phyloP scores from a whole-genome alignment of 495 filamentous ascomycete species.

The Neurospora sp. region DNA sequence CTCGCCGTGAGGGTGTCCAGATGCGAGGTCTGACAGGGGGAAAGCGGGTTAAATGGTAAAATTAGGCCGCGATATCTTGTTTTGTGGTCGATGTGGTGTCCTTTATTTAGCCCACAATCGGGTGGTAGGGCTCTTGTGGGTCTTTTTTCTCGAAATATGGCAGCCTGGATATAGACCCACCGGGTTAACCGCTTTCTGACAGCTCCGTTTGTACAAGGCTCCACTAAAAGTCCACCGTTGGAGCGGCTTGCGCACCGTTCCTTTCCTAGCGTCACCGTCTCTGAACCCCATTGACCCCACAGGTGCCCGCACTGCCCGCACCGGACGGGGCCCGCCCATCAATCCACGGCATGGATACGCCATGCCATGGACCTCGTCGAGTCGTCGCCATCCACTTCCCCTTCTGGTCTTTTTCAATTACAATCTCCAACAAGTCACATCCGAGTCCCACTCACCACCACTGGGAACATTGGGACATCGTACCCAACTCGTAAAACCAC shows the following conservation, averaged over 20 bases:
- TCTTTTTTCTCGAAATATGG: neutral
- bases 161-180: neutral
- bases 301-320: neutral
- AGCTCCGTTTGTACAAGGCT: neutral
- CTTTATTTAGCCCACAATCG: neutral
- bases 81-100: neutral
- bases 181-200: neutral
- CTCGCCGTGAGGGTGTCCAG: neutral
- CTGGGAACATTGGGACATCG: neutral
- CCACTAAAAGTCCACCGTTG: neutral
- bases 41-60: neutral
- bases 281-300: neutral
- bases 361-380: neutral
- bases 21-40: neutral
- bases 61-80: neutral
- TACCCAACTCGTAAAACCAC: neutral
- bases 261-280: neutral
- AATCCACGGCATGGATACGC: neutral
- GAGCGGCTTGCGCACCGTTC: neutral
- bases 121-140: neutral
- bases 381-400: neutral
- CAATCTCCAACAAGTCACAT: neutral
- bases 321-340: neutral
- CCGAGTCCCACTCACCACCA: neutral
- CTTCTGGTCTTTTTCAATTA: neutral